These are phyloP conservation scores for Phlyctochytrium bullatum DNA, from an alignment of 192 early-diverging fungal genomes.

Conservation along the genomic window DNA sequence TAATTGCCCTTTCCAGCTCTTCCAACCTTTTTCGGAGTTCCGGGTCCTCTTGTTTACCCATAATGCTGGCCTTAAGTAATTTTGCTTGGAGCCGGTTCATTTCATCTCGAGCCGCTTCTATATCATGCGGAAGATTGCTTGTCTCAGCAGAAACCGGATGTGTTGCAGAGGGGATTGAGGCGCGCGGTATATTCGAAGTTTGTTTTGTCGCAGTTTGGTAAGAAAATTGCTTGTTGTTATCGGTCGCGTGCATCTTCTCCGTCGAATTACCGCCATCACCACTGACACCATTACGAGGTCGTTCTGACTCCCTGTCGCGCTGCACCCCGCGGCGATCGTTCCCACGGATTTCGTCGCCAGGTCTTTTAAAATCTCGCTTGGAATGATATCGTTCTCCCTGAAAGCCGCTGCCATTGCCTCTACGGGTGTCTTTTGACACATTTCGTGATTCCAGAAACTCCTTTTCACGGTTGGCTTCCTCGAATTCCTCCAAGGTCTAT, in stretches of 20 bases:
- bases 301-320: no score
- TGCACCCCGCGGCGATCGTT: no score
- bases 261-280: no score
- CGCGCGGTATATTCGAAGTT: background rate
- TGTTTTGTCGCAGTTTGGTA: no score
- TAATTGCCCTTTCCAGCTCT: background rate
- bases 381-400: no score
- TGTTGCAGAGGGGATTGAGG: background rate
- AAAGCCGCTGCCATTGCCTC: no score
- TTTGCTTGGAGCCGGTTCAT: conserved; percentile 84
- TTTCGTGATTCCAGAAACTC: conserved; percentile 56
- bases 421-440: conserved; percentile 17
- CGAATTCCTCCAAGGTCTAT: conserved; percentile 62
- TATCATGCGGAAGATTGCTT: conserved; percentile 2
- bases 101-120: conserved; percentile 35
- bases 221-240: no score
- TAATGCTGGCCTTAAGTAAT: conserved; percentile 75
- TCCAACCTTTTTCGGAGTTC: background rate
- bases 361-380: no score
- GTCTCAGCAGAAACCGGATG: background rate
- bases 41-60: conserved; percentile 41
- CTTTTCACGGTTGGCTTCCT: conserved; percentile 65
- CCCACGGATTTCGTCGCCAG: no score
- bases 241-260: no score
- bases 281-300: no score